Evolutionary conservation across 768 basidiomycete genomes (phyloP).

Genomic region (Tylopilus sp.): DNA sequence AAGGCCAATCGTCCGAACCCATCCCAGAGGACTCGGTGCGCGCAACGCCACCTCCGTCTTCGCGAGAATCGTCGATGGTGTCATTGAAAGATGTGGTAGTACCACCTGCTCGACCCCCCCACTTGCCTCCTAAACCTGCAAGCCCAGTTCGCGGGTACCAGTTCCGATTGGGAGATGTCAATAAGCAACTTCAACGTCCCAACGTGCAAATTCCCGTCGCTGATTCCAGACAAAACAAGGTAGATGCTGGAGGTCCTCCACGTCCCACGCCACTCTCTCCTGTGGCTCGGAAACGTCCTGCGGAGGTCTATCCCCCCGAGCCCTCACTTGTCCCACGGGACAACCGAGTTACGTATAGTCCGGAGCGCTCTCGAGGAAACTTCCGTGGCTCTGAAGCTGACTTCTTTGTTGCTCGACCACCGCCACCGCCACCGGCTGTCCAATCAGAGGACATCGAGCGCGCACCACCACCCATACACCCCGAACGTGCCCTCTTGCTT

Average conservation of each 20-base stretch:
- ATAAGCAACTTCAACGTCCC: background rate
- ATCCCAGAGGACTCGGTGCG: conserved; percentile 16
- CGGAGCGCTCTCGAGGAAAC: conserved; percentile 8
- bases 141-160: conserved; percentile 17
- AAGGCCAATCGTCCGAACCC: conserved; percentile 13
- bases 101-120: conserved; percentile 8
- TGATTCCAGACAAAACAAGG: conserved; percentile 1
- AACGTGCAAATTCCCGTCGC: background rate
- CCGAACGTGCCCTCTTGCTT: conserved; percentile 30
- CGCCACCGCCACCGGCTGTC: background rate
- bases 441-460: conserved; percentile 11
- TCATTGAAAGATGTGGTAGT: conserved; percentile 12
- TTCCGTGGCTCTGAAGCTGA: conserved; percentile 10
- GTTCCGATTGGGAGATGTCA: conserved; percentile 6
- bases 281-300: conserved; percentile 1
- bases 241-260: background rate
- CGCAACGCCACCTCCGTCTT: conserved; percentile 28
- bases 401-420: conserved; percentile 2
- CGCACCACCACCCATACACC: conserved; percentile 24
- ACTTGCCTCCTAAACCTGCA: conserved; percentile 23
- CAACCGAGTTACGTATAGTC: conserved; percentile 3
- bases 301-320: conserved; percentile 10
- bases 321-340: conserved; percentile 5
- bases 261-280: conserved; percentile 7
- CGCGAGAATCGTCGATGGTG: conserved; percentile 28